These are phyloP conservation scores for Talaromyces funiculosus DNA, from an alignment of 2,329 filamentous ascomycete genomes.

Conservation along the genomic window DNA sequence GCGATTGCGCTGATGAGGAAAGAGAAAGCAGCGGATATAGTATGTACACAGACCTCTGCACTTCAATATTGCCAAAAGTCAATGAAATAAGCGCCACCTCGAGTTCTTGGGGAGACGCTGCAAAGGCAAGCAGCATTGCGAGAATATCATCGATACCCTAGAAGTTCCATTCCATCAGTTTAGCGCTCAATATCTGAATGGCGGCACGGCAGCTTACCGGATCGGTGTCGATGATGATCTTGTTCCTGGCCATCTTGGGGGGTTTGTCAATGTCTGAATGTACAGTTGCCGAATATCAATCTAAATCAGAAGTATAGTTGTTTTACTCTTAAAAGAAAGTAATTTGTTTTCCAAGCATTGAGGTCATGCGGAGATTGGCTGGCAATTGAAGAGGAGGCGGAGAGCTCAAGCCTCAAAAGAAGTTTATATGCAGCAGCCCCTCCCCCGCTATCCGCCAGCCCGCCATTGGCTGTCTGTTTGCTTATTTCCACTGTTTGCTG, in stretches of 20 bases:
- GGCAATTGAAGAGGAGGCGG: neutral
- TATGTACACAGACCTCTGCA: slow-evolving; percentile 57
- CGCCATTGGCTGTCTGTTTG: neutral
- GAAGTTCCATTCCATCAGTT: neutral
- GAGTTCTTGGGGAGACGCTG: slow-evolving; percentile 73
- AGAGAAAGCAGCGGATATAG: no score
- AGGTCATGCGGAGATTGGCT: neutral
- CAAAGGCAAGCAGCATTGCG: slow-evolving; percentile 79
- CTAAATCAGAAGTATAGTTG: neutral
- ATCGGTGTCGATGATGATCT: slow-evolving; percentile 94
- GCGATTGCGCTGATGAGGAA: no score
- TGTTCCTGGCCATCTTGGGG: slow-evolving; percentile 49
- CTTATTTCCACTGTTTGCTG: neutral
- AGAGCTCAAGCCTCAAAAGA: neutral
- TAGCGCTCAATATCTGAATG: neutral
- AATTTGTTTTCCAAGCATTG: neutral
- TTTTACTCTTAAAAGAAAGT: neutral
- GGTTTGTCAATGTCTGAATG: neutral
- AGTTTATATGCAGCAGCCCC: slow-evolving; percentile 1
- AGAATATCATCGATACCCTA: slow-evolving; percentile 83
- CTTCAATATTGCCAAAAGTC: slow-evolving; percentile 89
- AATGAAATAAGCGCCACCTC: slow-evolving; percentile 81
- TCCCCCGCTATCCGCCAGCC: neutral
- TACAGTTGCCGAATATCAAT: neutral
- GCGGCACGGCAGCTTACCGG: slow-evolving; percentile 53